Base-by-base conservation (phyloP, 139 green algal species). In the Spirogloea muscicola region DNA sequence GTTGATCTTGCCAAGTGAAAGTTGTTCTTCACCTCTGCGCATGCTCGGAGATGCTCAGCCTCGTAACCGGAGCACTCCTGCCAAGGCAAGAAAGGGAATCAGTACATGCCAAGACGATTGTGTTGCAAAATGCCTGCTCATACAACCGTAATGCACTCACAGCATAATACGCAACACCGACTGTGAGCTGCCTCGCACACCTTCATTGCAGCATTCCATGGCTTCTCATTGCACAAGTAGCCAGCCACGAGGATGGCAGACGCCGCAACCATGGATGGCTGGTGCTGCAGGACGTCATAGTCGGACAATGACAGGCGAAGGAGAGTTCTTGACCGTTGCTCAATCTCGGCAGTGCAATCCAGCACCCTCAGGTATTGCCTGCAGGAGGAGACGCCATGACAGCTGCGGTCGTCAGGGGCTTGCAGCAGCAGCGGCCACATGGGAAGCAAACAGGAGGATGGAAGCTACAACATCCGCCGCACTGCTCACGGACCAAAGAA, bases 401-500 rank as follows among this genome's bases (percentile, higher is more conserved):
- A 52, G 9, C 49, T 68, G 1, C 18, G 5, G 10, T 46, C 21
- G 16, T 73, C 31, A 73, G n/a, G 21, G 18, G 18, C 34, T 13
- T 13, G 48, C 10, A 36, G 3, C 1, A 29, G 7, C 31, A 58
- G 13, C 55, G 21, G 25, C 3, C 38, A 63, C 13, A 0, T 3
- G 5, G 63, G 16, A 3, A 21, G 25, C 1, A 33, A 59, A 40
- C 34, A 41, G 10, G 0, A 10, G 16, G 34, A 62, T n/a, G n/a
- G 3, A n/a, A 60, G 2, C 3, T 61, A 63, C 18, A 18, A 63
- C 31, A 44, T 4, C 6, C 3, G 29, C 3, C 25, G n/a, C 29
- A 52, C 0, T 42, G 13, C 21, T 38, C 38, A n/a, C n/a, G n/a
- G n/a, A 79, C 70, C 70, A 79, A 16, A 79, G 36, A 18, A 79